phyloP scores from a whole-genome alignment of 2,329 filamentous ascomycete genomes.

The Ceratocystis huliohia region DNA sequence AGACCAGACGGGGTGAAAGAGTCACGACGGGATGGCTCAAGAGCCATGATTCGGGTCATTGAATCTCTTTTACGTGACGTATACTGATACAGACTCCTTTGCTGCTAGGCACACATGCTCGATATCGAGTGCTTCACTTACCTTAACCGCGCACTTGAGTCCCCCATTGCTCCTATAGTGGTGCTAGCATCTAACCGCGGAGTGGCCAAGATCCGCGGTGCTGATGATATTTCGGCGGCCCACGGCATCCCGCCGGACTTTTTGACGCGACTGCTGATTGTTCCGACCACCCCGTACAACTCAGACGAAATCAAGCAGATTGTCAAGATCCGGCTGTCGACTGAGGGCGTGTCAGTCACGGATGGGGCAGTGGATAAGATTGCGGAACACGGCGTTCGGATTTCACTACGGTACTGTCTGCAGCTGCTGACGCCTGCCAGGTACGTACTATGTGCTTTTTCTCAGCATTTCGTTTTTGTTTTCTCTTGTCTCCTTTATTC shows the following conservation, averaged over 20 bases:
- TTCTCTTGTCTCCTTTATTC: conserved; percentile 18
- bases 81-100: neutral
- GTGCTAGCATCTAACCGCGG: conserved; percentile 95
- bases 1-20: conserved; percentile 9
- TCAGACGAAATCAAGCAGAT: conserved; percentile 86
- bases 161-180: conserved; percentile 86
- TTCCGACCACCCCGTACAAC: conserved; percentile 83
- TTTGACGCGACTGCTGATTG: conserved; percentile 82
- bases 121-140: conserved; percentile 99
- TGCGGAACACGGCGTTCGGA: conserved; percentile 71
- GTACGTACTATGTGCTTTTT: conserved; percentile 31
- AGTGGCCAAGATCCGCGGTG: conserved; percentile 83
- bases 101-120: conserved; percentile 76
- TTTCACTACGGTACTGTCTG: conserved; percentile 84
- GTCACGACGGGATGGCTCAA: neutral
- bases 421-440: conserved; percentile 80
- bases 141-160: conserved; percentile 94
- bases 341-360: conserved; percentile 65
- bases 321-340: conserved; percentile 69
- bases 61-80: neutral
- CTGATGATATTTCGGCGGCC: conserved; percentile 65
- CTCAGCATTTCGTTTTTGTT: conserved; percentile 13
- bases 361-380: conserved; percentile 80
- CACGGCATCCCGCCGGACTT: conserved; percentile 94
- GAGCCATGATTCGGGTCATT: neutral